A percentile compares a stretch with the other conserved stretches of the same genome.
phyloP scores from a whole-genome alignment of 257 asterid genomes.

The Osmanthus fragrans region DNA sequence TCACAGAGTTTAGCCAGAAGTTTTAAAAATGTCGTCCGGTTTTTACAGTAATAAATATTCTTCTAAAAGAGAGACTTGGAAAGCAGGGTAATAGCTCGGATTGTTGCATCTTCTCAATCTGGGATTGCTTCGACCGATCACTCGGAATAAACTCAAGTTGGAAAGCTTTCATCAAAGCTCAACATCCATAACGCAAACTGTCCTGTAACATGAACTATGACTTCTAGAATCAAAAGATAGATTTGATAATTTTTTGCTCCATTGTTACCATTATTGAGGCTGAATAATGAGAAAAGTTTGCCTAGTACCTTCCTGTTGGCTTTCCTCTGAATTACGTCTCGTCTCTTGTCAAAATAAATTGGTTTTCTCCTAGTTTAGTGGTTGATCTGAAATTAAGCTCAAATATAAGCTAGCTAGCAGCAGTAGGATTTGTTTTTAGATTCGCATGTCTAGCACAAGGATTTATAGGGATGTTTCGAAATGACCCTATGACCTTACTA shows the following conservation, averaged over 20 bases:
- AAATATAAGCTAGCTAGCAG: background rate
- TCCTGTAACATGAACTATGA: background rate
- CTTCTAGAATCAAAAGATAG: conserved; percentile 17
- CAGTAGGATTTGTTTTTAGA: background rate
- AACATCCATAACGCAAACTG: conserved; percentile 14
- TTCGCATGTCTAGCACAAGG: background rate
- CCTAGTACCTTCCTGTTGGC: background rate
- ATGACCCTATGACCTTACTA: no score
- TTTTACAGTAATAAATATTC: conserved; percentile 28
- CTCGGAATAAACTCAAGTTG: background rate
- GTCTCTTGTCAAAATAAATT: background rate
- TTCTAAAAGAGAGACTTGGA: conserved; percentile 32
- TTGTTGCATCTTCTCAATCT: background rate
- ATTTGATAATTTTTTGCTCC: conserved; percentile 23
- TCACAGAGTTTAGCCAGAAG: conserved; percentile 33
- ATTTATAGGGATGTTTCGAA: background rate
- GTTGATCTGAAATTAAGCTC: background rate
- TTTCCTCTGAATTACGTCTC: background rate
- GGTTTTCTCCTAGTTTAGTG: background rate
- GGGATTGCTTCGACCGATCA: conserved; percentile 2
- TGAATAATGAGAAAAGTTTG: conserved; percentile 23
- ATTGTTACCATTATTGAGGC: background rate
- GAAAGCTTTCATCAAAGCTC: conserved; percentile 15
- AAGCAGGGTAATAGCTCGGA: conserved; percentile 21
- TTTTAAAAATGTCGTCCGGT: conserved; percentile 33